Evolutionary conservation across 345 rosid species (phyloP), one percentile per base, ranked within the genome.

Genomic region (Boechera divaricarpa): DNA sequence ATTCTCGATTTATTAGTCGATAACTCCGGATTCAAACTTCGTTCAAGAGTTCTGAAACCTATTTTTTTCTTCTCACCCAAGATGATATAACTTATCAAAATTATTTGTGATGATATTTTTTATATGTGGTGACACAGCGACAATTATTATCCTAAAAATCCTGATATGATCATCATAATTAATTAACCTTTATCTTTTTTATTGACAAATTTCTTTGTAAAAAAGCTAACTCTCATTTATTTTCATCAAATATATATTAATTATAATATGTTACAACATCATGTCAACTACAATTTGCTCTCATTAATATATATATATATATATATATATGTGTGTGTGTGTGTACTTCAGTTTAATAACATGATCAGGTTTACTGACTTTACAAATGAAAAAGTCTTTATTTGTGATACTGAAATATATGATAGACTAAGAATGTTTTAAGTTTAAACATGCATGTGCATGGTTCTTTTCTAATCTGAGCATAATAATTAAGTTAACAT

Each of bases 401-500:
- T 44, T 12, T 13, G 48, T 44, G n/a, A 44, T 44, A 44, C 48
- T 44, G n/a, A 11, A 13, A 15, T 15, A 15, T 15, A 47, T n/a
- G 18, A 44, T 44, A 12, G 29, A 18, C 55, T 51, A 51, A 7
- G 12, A 51, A 6, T 52, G 32, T 10, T 52, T 2, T 16, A 16
- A 9, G 44, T 59, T 59, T 39, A 28, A 38, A 33, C 28, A 59
- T 21, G 58, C 68, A 58, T 32, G 57, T 45, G 24, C 24, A 21
- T 21, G 8, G 28, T 58, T 32, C 6, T 35, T 51, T 61, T 38
- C 48, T 61, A 6, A 13, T n/a, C 49, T 36, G 62, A 36, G 32
- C 52, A 72, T 10, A 35, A 72, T 10, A 35, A 38, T 38, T 38
- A 51, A 62, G 61, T 13, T 31, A 54, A 61, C 47, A 3, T 36